Conservation (phyloP, 352 stramenopile genomes). For the Pythium folliculosum region DNA sequence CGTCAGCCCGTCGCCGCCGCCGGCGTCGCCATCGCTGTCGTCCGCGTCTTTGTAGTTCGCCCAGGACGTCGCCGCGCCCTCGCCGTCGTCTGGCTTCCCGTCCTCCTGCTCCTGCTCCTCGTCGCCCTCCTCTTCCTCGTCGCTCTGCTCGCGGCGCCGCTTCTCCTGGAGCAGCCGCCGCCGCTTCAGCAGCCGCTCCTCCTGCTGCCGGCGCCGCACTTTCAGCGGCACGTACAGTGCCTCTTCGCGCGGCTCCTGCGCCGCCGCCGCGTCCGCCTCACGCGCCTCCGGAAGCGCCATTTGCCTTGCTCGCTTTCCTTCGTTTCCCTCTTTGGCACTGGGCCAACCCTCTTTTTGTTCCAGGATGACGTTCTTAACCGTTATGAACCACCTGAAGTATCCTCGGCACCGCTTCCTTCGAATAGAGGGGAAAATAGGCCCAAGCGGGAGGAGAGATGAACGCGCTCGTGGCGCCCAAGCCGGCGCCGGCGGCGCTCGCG, state of each 20-base stretch:
- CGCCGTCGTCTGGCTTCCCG: slow-evolving; percentile 5
- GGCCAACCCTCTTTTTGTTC: background rate
- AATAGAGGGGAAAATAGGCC: no score
- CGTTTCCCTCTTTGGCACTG: background rate
- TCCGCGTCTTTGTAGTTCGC: background rate
- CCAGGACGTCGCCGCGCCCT: slow-evolving; percentile 12
- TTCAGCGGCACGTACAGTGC: slow-evolving; percentile 82
- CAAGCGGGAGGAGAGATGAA: slow-evolving; percentile 26
- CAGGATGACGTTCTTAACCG: background rate
- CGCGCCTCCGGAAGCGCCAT: background rate
- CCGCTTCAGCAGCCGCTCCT: slow-evolving; percentile 60
- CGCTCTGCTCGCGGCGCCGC: slow-evolving; percentile 41
- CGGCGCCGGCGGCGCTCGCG: slow-evolving; percentile 29
- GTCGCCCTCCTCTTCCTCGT: slow-evolving; percentile 29
- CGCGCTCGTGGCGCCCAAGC: slow-evolving; percentile 34
- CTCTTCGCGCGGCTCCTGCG: slow-evolving; percentile 30
- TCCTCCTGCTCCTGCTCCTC: slow-evolving; percentile 11
- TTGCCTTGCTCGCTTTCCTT: background rate
- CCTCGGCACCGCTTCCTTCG: background rate
- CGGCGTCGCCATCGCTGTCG: background rate
- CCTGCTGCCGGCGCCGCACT: slow-evolving; percentile 66
- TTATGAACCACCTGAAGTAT: background rate
- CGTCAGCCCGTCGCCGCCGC: slow-evolving; percentile 12
- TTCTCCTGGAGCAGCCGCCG: slow-evolving; percentile 56
- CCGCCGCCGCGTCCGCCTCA: background rate